Base-by-base conservation (phyloP, 176 grass and related monocot species). In the Triticum timopheevii region DNA sequence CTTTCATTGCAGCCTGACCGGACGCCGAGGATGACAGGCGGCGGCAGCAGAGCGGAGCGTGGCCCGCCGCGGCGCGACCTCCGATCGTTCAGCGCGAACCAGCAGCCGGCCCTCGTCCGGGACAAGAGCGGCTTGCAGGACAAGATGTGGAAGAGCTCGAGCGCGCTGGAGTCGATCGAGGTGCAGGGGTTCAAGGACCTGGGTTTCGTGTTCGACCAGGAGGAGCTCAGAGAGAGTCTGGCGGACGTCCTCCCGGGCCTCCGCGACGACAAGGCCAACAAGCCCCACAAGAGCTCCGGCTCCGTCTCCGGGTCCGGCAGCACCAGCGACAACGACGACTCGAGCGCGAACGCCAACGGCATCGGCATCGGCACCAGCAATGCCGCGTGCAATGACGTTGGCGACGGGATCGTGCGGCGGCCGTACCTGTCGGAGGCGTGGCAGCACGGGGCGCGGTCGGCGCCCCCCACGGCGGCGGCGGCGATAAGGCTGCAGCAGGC, bases 151-250 rank as follows among this genome's bases (percentile, higher is more conserved):
- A 86, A 80, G 70, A 94, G 88, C 78, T 87, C 85, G 22, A 94
- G 88, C 49, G 88, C 92, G 24, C 88, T 98, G 1, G 96, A 98
- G 72, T 94, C 88, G 34, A 91, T 95, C 50, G 93, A 98, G 88
- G 88, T 98, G 66, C 93, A 98, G 84, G 96, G 96, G 7, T 92
- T 98, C 88, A 94, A 90, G 87, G 96, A 95, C 81, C 81, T 95
- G 33, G 93, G 96, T n/a, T 98, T 98, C 63, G 93, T 92, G 62
- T 95, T 98, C 59, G 93, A 95, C 73, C 36, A 92, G 86, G 83
- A 85, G 58, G 93, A 89, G 62, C 80, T 88, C 15, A 73, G 82
- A 13, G 87, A 90, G 38, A 85, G 69, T 56, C 88, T 95, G 6
- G 80, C 87, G 11, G 83, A 82, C 49, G 89, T 98, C 8, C 89